These are phyloP conservation scores for Prunella vulgaris DNA, from an alignment of 257 asterid species.

Conservation along the genomic window DNA sequence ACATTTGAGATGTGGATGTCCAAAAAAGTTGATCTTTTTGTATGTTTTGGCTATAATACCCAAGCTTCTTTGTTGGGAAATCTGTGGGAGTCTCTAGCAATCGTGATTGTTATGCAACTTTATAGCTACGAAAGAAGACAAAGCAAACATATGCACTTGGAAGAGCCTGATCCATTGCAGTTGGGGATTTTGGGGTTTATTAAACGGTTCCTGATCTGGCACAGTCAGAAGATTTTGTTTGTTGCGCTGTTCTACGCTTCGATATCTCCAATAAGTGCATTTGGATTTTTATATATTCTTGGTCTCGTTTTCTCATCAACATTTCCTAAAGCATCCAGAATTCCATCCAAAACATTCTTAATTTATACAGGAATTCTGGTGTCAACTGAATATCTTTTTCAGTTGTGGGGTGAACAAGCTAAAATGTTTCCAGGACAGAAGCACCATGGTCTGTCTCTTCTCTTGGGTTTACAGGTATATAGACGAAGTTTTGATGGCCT, in stretches of 20 bases:
- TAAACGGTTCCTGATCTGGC: conserved; percentile 87
- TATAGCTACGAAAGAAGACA: conserved; percentile 98
- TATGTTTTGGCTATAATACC: conserved; percentile 66
- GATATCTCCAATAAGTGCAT: conserved; percentile 80
- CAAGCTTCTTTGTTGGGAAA: conserved; percentile 64
- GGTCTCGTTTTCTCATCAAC: conserved; percentile 69
- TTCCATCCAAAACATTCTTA: conserved; percentile 83
- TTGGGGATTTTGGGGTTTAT: conserved; percentile 76
- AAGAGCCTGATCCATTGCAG: conserved; percentile 48
- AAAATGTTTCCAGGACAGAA: conserved; percentile 94
- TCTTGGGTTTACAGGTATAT: conserved; percentile 82
- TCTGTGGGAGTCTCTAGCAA: conserved; percentile 89
- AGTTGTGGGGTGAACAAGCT: conserved; percentile 89
- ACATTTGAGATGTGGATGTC: conserved; percentile 82
- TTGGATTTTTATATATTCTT: conserved; percentile 79
- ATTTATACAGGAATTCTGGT: conserved; percentile 78
- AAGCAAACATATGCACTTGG: conserved; percentile 60
- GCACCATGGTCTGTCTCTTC: conserved; percentile 54
- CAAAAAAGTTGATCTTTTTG: conserved; percentile 50
- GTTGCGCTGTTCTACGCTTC: conserved; percentile 81
- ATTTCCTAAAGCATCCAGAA: conserved; percentile 74
- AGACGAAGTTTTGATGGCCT: conserved; percentile 65
- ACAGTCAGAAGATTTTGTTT: conserved; percentile 79
- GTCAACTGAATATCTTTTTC: conserved; percentile 77
- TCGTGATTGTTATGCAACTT: conserved; percentile 94